These are phyloP conservation scores for Penicillium psychrofluorescens DNA, from an alignment of 495 filamentous ascomycete species.

Conservation along the genomic window DNA sequence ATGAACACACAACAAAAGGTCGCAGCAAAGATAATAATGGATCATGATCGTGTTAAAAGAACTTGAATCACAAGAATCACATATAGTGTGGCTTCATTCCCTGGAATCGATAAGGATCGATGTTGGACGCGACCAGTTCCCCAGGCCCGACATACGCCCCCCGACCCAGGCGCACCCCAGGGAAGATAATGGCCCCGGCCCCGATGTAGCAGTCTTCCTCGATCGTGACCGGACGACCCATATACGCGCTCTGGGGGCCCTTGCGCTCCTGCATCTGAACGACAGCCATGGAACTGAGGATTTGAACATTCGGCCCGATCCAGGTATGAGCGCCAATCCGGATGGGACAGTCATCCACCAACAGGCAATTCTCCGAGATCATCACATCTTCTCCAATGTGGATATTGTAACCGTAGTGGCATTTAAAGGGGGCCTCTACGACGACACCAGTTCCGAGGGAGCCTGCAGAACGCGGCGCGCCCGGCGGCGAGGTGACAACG, in stretches of 20 bases:
- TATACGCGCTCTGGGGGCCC: slow-evolving; percentile 65
- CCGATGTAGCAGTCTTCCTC: slow-evolving; percentile 89
- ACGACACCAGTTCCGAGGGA: slow-evolving; percentile 67
- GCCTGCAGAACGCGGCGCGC: slow-evolving; percentile 34
- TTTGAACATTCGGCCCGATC: slow-evolving; percentile 82
- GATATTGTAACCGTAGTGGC: slow-evolving; percentile 96
- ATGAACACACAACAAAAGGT: neutral
- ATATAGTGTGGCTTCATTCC: slow-evolving; percentile 39
- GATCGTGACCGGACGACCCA: slow-evolving; percentile 68
- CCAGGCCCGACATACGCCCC: slow-evolving; percentile 40
- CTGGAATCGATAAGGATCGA: slow-evolving; percentile 38
- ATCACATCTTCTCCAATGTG: slow-evolving; percentile 78
- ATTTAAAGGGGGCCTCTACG: slow-evolving; percentile 86
- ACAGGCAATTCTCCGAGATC: slow-evolving; percentile 79
- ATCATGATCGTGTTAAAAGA: no score
- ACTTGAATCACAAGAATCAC: slow-evolving; percentile 15
- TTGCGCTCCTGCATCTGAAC: slow-evolving; percentile 69
- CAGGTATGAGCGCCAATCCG: slow-evolving; percentile 71
- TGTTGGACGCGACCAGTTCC: slow-evolving; percentile 38
- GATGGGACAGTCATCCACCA: slow-evolving; percentile 71
- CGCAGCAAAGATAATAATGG: no score
- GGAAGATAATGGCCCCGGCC: slow-evolving; percentile 74
- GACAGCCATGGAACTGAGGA: slow-evolving; percentile 69
- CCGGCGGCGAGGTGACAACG: slow-evolving; percentile 38
- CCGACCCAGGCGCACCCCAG: slow-evolving; percentile 38